Evolutionary conservation across 2,329 filamentous ascomycete species (phyloP).

Genomic region (Aspergillus aculeatinus): DNA sequence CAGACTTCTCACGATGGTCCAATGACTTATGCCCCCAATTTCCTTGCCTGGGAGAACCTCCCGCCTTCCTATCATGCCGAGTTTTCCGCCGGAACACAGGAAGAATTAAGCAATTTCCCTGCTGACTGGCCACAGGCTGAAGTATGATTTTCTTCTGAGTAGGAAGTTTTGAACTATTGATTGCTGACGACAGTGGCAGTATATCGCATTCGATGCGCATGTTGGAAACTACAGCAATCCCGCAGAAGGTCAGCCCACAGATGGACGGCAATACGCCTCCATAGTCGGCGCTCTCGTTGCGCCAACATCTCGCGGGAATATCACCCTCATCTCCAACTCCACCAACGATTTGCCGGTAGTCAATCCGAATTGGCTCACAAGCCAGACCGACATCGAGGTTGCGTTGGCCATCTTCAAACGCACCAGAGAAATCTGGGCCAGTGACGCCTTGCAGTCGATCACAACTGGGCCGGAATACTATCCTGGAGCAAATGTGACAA

Average conservation of each 20-base stretch:
- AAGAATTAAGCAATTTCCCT: constrained; percentile 25
- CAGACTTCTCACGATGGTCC: constrained; percentile 20
- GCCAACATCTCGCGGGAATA: constrained; percentile 46
- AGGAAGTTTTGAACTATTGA: not conserved
- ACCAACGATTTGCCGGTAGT: constrained; percentile 41
- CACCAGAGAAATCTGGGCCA: constrained; percentile 35
- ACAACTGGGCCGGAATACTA: constrained; percentile 33
- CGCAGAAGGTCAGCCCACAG: constrained; percentile 11
- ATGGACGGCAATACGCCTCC: constrained; percentile 34
- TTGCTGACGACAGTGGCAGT: constrained; percentile 13
- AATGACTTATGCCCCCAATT: constrained; percentile 26
- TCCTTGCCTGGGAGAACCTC: constrained; percentile 36
- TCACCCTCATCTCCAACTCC: constrained; percentile 40
- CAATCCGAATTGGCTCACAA: constrained; percentile 47
- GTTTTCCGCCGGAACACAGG: constrained; percentile 20
- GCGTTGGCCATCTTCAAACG: constrained; percentile 46
- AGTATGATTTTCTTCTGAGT: constrained; percentile 7
- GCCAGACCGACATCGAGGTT: constrained; percentile 44
- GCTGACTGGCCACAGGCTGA: constrained; percentile 41
- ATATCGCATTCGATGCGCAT: constrained; percentile 19
- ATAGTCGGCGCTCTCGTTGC: constrained; percentile 38
- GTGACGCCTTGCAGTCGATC: constrained; percentile 24
- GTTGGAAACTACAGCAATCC: constrained; percentile 15
- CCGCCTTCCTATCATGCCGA: constrained; percentile 19
- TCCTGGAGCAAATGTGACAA: constrained; percentile 36